Conservation (phyloP, 352 stramenopile species). For the Pythium utonaiense region DNA sequence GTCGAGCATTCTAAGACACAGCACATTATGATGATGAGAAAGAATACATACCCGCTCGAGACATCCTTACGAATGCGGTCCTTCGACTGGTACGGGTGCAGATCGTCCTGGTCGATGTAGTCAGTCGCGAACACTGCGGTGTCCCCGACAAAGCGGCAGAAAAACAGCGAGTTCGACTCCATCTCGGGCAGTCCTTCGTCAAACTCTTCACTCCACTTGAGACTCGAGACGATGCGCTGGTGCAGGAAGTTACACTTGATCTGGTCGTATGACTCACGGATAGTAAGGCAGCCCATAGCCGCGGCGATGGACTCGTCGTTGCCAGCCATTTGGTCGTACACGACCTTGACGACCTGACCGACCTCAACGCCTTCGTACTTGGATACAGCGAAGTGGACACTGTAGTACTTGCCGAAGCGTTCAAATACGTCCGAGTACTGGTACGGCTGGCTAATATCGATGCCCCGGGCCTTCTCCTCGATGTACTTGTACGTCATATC, state of each 20-base stretch:
- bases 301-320: slow-evolving; percentile 54
- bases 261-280: slow-evolving; percentile 68
- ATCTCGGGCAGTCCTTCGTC: slow-evolving; percentile 51
- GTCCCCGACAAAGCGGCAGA: slow-evolving; percentile 57
- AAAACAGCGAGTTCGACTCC: slow-evolving; percentile 74
- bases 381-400: slow-evolving; percentile 68
- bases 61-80: slow-evolving; percentile 78
- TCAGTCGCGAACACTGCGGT: slow-evolving; percentile 62
- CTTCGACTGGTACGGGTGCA: slow-evolving; percentile 66
- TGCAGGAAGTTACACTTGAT: slow-evolving; percentile 84
- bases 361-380: slow-evolving; percentile 69
- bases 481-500: slow-evolving; percentile 81
- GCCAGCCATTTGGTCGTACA: slow-evolving; percentile 70
- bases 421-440: slow-evolving; percentile 79
- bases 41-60: slow-evolving; percentile 42
- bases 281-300: slow-evolving; percentile 56
- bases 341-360: slow-evolving; percentile 53
- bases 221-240: slow-evolving; percentile 71
- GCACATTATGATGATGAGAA: not conserved
- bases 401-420: slow-evolving; percentile 81
- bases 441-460: slow-evolving; percentile 59
- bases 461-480: slow-evolving; percentile 55
- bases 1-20: slow-evolving; percentile 3
- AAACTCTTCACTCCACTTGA: slow-evolving; percentile 54
- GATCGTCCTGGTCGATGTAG: slow-evolving; percentile 76